Conservation (phyloP, 306 rosid genomes). For the Pyrus bretschneideri region DNA sequence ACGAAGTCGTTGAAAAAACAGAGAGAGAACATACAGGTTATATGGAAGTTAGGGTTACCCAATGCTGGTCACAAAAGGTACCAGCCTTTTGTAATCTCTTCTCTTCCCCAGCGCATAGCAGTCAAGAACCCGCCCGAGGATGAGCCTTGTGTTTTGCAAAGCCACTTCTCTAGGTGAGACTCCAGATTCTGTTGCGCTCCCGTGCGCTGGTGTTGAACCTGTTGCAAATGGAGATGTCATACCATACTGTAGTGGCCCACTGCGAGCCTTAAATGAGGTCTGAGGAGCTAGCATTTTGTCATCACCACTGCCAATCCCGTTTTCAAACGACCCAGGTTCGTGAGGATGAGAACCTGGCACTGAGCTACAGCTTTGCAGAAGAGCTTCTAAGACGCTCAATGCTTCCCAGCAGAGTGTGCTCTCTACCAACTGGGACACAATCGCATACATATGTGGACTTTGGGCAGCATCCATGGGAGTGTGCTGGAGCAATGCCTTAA, state of each 20-base stretch:
- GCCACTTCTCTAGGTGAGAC: slow-evolving; percentile 65
- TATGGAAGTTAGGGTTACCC: slow-evolving; percentile 54
- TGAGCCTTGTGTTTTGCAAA: slow-evolving; percentile 83
- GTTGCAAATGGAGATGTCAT: slow-evolving; percentile 40
- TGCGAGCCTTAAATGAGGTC: slow-evolving; percentile 87
- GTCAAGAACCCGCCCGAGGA: slow-evolving; percentile 82
- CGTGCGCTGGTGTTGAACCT: slow-evolving; percentile 30
- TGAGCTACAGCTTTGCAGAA: slow-evolving; percentile 93
- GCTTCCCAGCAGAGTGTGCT: slow-evolving; percentile 99
- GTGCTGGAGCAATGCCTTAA: slow-evolving; percentile 95
- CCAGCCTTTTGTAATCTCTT: slow-evolving; percentile 77
- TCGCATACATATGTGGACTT: slow-evolving; percentile 94
- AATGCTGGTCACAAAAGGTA: slow-evolving; percentile 77
- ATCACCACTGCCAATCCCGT: slow-evolving; percentile 55
- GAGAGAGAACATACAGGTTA: too few species aligned
- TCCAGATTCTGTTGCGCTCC: slow-evolving; percentile 50
- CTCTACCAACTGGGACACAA: slow-evolving; percentile 94
- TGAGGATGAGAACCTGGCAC: slow-evolving; percentile 72
- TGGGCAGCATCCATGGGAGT: slow-evolving; percentile 98
- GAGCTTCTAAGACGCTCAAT: slow-evolving; percentile 92
- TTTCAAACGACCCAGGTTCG: slow-evolving; percentile 62
- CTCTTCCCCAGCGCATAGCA: slow-evolving; percentile 80
- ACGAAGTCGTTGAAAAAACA: background rate
- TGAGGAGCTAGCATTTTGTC: slow-evolving; percentile 81
- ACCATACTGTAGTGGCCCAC: slow-evolving; percentile 84